A percentile compares a stretch with the other conserved stretches of the same genome.
Evolutionary conservation across 164 flowering plant genomes (phyloP).

Genomic region (Vitis amurensis): DNA sequence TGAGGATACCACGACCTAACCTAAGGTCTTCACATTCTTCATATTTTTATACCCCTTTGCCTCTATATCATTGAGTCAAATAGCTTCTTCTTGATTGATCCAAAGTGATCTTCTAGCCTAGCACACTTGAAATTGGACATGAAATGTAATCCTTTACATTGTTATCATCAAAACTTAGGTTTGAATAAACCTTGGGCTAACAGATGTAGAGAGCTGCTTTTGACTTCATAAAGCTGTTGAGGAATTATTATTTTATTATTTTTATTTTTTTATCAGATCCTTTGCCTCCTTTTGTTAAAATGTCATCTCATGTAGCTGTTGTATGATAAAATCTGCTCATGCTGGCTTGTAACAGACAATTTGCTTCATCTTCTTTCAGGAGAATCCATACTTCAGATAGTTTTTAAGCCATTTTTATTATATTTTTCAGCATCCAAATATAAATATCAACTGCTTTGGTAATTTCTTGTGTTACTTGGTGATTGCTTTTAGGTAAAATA

Average conservation of each 20-base stretch:
- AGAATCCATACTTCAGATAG: background rate
- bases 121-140: no score
- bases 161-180: no score
- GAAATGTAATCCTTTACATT: no score
- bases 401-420: background rate
- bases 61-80: no score
- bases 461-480: background rate
- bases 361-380: background rate
- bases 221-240: no score
- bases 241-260: background rate
- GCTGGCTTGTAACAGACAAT: background rate
- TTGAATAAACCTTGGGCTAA: no score
- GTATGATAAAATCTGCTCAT: background rate
- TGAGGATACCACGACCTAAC: no score
- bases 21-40: no score
- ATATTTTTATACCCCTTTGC: no score
- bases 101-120: no score
- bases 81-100: no score
- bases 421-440: background rate
- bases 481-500: constrained; percentile 71
- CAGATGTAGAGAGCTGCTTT: no score
- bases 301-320: background rate
- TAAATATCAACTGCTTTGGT: background rate
- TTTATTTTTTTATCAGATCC: background rate
- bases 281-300: background rate